Percentiles rank a stretch among this genome's conserved stretches.
phyloP scores from a whole-genome alignment of 208 protist species.

The Acanthamoeba divionensis region DNA sequence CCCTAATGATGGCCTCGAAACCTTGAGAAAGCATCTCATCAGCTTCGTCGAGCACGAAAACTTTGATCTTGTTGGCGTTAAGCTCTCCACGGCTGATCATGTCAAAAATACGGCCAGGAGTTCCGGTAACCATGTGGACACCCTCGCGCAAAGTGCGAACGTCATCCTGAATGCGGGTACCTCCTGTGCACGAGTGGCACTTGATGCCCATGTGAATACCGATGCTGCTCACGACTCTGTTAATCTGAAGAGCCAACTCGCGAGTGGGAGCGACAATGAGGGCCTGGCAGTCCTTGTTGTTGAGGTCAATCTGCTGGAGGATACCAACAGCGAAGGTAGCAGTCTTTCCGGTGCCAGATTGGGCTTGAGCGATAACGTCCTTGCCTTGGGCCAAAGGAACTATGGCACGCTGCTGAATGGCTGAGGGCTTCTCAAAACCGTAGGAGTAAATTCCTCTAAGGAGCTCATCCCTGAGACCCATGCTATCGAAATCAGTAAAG shows the following conservation, averaged over 20 bases:
- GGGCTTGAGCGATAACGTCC: slow-evolving; percentile 94
- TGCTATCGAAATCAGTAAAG: slow-evolving; percentile 91
- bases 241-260: slow-evolving; percentile 94
- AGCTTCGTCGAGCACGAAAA: slow-evolving; percentile 98
- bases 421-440: slow-evolving; percentile 98
- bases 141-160: slow-evolving; percentile 78
- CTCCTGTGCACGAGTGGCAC: slow-evolving; percentile 85
- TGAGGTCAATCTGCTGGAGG: slow-evolving; percentile 90
- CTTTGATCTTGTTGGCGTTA: slow-evolving; percentile 83
- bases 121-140: slow-evolving; percentile 92
- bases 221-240: slow-evolving; percentile 91
- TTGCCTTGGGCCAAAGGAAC: slow-evolving; percentile 92
- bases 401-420: slow-evolving; percentile 97
- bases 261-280: slow-evolving; percentile 95
- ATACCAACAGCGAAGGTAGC: slow-evolving; percentile 96
- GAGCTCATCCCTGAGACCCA: slow-evolving; percentile 95
- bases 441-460: slow-evolving; percentile 97
- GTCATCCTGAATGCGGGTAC: slow-evolving; percentile 94
- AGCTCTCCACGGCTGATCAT: slow-evolving; percentile 91
- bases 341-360: slow-evolving; percentile 96
- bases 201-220: slow-evolving; percentile 93
- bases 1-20: slow-evolving; percentile 96
- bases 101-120: slow-evolving; percentile 96
- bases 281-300: slow-evolving; percentile 86
- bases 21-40: slow-evolving; percentile 96